Conservation (phyloP, 83 land plant genomes). For the Picea abies region DNA sequence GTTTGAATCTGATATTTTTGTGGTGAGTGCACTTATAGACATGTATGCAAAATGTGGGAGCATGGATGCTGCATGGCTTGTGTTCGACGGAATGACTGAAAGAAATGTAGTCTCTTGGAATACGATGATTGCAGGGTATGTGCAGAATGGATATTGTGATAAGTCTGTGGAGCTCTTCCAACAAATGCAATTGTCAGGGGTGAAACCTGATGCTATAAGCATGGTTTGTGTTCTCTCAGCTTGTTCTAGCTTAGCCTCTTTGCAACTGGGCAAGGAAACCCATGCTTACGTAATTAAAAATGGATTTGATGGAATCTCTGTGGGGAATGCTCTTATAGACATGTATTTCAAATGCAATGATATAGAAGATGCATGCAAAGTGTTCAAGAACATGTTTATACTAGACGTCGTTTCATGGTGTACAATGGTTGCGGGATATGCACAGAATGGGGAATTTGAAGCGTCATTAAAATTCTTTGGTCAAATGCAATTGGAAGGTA, state of each 20-base stretch:
- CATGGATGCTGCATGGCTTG: slow-evolving; percentile 32
- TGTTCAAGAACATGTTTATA: slow-evolving; percentile 28
- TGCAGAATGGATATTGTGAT: slow-evolving; percentile 5
- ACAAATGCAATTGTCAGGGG: slow-evolving; percentile 20
- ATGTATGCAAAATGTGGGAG: too few species aligned
- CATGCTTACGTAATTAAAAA: slow-evolving; percentile 15
- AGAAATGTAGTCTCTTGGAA: slow-evolving; percentile 24
- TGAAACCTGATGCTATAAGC: slow-evolving; percentile 15
- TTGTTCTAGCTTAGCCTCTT: slow-evolving; percentile 7
- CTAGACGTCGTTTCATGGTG: slow-evolving; percentile 27
- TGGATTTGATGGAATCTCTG: slow-evolving; percentile 10
- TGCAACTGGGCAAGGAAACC: slow-evolving; percentile 20
- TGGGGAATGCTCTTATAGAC: slow-evolving; percentile 25
- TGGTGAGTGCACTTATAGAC: too few species aligned
- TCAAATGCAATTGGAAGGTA: slow-evolving; percentile 11
- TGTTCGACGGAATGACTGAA: slow-evolving; percentile 45
- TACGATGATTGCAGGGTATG: too few species aligned
- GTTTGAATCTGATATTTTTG: slow-evolving; percentile 30
- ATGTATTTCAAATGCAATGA: slow-evolving; percentile 38
- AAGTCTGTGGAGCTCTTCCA: slow-evolving; percentile 20
- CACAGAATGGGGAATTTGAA: slow-evolving; percentile 18
- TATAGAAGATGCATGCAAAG: slow-evolving; percentile 12
- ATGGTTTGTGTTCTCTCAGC: slow-evolving; percentile 14
- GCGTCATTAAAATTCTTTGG: slow-evolving; percentile 32
- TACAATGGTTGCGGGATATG: slow-evolving; percentile 34